Base-by-base conservation (phyloP, 371 early-diverging fungal genomes). In the Syncephalastrum contaminatum region DNA sequence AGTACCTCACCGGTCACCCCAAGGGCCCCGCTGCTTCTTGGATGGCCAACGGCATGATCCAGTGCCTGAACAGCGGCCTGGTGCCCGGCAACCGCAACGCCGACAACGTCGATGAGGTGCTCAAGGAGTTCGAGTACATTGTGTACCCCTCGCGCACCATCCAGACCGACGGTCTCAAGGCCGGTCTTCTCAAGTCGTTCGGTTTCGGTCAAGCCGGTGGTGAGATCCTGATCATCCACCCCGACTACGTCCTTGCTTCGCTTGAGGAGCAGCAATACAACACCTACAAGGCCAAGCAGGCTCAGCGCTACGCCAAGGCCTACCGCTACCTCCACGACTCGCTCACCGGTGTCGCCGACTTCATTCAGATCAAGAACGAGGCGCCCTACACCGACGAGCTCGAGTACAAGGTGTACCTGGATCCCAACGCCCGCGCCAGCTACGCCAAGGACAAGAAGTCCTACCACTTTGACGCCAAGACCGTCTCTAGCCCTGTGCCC, bases 201-300 rank as follows among this genome's bases (percentile, higher is more conserved):
- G 97, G 97, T 47, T 97, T 97, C 76, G 97, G 97, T 54, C 97
- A 97, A 73, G 97, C 93, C 53, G 97, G 97, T 64, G 96, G 89
- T 62, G 97, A 96, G 70, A 78, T 92, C 18, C 81, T 97, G 24
- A 75, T 97, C 45, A 80, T 97, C 49, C 96, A 96, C 77, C 91
- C 97, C 14, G 93, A 95, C 67, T 95, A 93, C 66, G 81, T 96
- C 48, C 73, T 94, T 50, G 93, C 85, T 53, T 85, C 92, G 43
- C 73, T 97, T 19, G 85, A 87, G 58, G 84, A 86, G 58, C 63
- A 67, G 50, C 87, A 86, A 62, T 95, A 91, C 65, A 75, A 83
- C 43, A 69, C 63, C 10, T 97, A 97, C 83, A 73, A 69, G 63
- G 69, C 59, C 51, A 87, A 88, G 77, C 80, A 91, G 48, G 81